Evolutionary conservation across 1,139 yeast species (phyloP), one percentile per base, ranked within the genome.

Genomic region (Lodderomyces theae): DNA sequence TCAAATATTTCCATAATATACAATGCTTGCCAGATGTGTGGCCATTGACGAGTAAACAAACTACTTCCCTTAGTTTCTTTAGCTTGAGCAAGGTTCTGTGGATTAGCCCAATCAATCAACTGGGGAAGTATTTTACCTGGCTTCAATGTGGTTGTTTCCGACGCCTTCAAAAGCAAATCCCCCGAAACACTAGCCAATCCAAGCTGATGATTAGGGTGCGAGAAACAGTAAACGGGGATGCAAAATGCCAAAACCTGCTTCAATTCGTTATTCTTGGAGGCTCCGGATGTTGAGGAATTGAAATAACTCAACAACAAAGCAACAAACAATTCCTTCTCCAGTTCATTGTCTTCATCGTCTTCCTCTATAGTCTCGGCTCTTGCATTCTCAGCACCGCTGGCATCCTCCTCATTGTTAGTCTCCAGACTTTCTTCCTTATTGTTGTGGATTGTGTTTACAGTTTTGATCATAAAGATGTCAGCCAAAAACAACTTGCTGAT

Each of bases 161-260:
- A 74, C 45, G 86, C 61, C 49, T 94, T 69, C 42, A 72, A 68
- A 34, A 88, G 61, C 6, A 86, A 79, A 57, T 85, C 94, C 2
- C 84, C 81, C 16, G 82, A 80, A 13, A 84, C 72, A 17, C 77
- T 66, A 5, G 83, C 77, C 55, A 90, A 66, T 46, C 82, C 72
- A 38, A 73, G 72, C 58, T 89, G 97, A 59, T 89, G 96, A 21
- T 68, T 69, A 1, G 74, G 66, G 50, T 85, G 90, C 31, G 96
- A 86, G 56, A 80, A 86, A 26, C 95, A 84, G 57, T 87, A 89
- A 1, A 87, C 96, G 0, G 97, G 97, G 29, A 92, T 72, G 56
- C 96, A 89, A 57, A 87, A 89, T 9, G 95, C 80, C 45, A 90
- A 77, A 1, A 87, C 85, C 61, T 92, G 97, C 42, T 83, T 74